Percentiles rank a stretch among this genome's conserved stretches.
Conservation (phyloP, 306 rosid genomes). For the Crataegus laevigata region DNA sequence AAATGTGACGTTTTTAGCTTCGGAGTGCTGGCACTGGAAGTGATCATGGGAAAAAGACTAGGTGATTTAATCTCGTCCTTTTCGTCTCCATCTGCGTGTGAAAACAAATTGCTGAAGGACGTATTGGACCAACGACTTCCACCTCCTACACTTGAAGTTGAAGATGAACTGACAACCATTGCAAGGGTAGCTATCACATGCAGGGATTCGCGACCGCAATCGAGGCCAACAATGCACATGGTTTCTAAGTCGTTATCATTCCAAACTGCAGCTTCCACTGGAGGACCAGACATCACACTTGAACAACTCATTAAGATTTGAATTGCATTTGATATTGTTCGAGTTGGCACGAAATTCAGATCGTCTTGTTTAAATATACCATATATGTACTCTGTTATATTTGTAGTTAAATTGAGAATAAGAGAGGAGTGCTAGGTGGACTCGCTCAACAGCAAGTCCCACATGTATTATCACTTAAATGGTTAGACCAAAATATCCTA, state of each 20-base stretch:
- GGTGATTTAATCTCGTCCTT: slow-evolving; percentile 14
- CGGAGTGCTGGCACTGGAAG: slow-evolving; percentile 19
- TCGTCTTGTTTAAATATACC: not conserved
- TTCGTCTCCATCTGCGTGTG: not conserved
- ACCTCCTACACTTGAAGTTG: not conserved
- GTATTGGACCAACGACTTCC: slow-evolving; percentile 13
- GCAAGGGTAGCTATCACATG: not conserved
- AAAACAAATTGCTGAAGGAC: not conserved
- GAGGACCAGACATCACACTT: not conserved
- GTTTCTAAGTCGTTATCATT: not conserved
- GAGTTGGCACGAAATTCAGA: not conserved
- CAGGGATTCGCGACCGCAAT: not conserved
- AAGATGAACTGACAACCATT: slow-evolving; percentile 3
- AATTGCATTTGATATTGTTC: not conserved
- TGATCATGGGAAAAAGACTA: slow-evolving; percentile 12
- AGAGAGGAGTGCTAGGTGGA: too few relatives aligned
- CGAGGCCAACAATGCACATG: slow-evolving; percentile 14
- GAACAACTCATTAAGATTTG: not conserved
- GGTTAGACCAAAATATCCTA: too few relatives aligned
- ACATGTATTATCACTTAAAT: not conserved
- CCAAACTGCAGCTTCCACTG: not conserved
- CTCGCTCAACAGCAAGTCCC: too few relatives aligned
- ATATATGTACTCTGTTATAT: not conserved
- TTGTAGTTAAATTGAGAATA: too few relatives aligned
- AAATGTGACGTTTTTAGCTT: slow-evolving; percentile 19